Conservation (phyloP, 305 asterid species). For the Ruellia speciosa region DNA sequence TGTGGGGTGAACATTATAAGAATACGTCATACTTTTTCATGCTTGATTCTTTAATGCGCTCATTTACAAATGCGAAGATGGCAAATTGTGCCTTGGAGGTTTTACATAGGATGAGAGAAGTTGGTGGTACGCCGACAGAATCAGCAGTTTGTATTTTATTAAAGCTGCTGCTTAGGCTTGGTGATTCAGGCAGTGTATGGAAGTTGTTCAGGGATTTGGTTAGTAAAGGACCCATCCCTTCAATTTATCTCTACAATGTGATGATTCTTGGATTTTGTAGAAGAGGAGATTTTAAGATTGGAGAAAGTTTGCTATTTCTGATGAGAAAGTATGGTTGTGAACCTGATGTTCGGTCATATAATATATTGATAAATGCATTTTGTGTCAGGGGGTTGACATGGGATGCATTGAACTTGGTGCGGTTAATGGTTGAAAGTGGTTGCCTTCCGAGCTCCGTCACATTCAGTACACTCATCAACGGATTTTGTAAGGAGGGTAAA, state of each 20-base stretch:
- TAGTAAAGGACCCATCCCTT: slow-evolving; percentile 54
- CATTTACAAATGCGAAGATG: slow-evolving; percentile 67
- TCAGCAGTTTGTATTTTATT: slow-evolving; percentile 57
- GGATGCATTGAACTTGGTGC: slow-evolving; percentile 50
- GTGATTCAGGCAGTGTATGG: slow-evolving; percentile 75
- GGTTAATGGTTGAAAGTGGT: slow-evolving; percentile 63
- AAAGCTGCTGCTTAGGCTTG: slow-evolving; percentile 54
- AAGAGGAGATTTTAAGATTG: slow-evolving; percentile 45
- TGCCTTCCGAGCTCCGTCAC: slow-evolving; percentile 60
- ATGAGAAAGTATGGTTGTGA: slow-evolving; percentile 70
- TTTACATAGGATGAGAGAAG: slow-evolving; percentile 53
- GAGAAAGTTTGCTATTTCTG: slow-evolving; percentile 62
- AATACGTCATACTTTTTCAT: slow-evolving; percentile 42
- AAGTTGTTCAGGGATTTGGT: slow-evolving; percentile 66
- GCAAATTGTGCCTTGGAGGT: slow-evolving; percentile 53
- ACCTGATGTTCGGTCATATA: slow-evolving; percentile 57
- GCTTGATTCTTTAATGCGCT: slow-evolving; percentile 75
- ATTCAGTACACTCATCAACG: slow-evolving; percentile 49
- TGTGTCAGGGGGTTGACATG: slow-evolving; percentile 67
- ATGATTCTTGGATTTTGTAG: slow-evolving; percentile 81
- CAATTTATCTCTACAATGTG: slow-evolving; percentile 45
- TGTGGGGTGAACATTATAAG: slow-evolving; percentile 45
- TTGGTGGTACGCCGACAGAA: slow-evolving; percentile 49
- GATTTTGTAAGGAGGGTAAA: slow-evolving; percentile 82
- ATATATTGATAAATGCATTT: slow-evolving; percentile 72